Evolutionary conservation across 2,329 filamentous ascomycete genomes (phyloP).

Genomic region (Xylariaceae sp.): DNA sequence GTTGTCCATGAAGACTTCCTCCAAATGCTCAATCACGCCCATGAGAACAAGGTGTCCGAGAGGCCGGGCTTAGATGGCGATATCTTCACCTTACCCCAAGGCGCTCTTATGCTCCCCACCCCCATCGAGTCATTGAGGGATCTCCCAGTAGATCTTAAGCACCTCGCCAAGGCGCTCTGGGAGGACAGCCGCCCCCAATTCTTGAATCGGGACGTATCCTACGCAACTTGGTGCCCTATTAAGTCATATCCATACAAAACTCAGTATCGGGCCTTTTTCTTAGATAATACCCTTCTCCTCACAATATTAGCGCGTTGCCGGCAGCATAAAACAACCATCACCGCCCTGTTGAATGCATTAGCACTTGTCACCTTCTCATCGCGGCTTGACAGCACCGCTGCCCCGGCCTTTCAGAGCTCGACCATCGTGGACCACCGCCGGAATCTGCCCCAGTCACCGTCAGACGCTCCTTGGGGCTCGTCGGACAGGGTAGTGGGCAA

Average conservation of each 20-base stretch:
- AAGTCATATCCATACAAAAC: conserved; percentile 18
- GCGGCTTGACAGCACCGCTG: conserved; percentile 5
- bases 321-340: conserved; percentile 18
- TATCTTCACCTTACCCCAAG: conserved; percentile 25
- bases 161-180: conserved; percentile 13
- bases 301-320: conserved; percentile 16
- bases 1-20: conserved; percentile 22
- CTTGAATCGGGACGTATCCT: conserved; percentile 7
- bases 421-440: conserved; percentile 17
- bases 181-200: conserved; percentile 11
- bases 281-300: conserved; percentile 11
- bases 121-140: conserved; percentile 25
- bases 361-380: conserved; percentile 13
- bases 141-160: conserved; percentile 12
- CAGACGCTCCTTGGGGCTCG: conserved; percentile 5
- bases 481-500: conserved; percentile 14
- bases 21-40: conserved; percentile 26
- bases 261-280: conserved; percentile 16
- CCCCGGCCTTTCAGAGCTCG: conserved; percentile 16
- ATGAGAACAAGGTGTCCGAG: conserved; percentile 13
- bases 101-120: conserved; percentile 21
- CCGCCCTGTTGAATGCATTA: conserved; percentile 18
- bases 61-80: conserved; percentile 20
- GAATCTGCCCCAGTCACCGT: conserved; percentile 10
- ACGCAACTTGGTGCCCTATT: conserved; percentile 22